phyloP scores from a whole-genome alignment of 805 yeast genomes.

The Schwanniomyces pseudopolymorphus region DNA sequence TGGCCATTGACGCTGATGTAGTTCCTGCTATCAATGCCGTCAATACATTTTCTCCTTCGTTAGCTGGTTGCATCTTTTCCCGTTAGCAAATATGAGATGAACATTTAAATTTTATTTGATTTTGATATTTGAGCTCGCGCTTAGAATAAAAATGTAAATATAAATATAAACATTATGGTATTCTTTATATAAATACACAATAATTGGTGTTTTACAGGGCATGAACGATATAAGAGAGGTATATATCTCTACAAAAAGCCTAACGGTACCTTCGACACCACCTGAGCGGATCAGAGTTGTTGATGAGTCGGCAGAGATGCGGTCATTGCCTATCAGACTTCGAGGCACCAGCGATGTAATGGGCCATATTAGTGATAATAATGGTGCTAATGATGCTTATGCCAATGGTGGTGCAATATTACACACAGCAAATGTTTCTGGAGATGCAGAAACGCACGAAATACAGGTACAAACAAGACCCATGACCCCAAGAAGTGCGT shows the following conservation, averaged over 20 bases:
- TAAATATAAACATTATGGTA: neutral
- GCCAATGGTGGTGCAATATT: too few relatives aligned
- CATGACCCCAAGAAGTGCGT: slow-evolving; percentile 5
- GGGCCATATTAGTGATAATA: neutral
- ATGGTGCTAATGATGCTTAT: neutral
- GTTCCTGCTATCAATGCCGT: slow-evolving; percentile 62
- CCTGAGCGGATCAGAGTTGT: slow-evolving; percentile 2
- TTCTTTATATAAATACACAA: neutral
- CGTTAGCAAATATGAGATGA: neutral
- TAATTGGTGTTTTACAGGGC: neutral
- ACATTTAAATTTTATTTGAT: neutral
- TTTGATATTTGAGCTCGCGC: neutral
- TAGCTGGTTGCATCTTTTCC: neutral
- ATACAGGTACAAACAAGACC: neutral
- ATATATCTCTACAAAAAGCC: neutral
- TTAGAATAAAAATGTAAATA: neutral
- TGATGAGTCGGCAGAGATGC: slow-evolving; percentile 3
- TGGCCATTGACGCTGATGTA: slow-evolving; percentile 61
- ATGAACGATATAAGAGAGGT: neutral
- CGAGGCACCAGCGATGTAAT: neutral
- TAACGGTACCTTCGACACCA: slow-evolving; percentile 22
- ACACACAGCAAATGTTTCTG: too few relatives aligned
- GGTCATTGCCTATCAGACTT: slow-evolving; percentile 6
- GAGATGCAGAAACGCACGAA: neutral
- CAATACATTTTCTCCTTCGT: slow-evolving; percentile 36